Evolutionary conservation across 2,329 filamentous ascomycete species (phyloP), one percentile per base, ranked within the genome.

Genomic region (Claviceps maximensis): DNA sequence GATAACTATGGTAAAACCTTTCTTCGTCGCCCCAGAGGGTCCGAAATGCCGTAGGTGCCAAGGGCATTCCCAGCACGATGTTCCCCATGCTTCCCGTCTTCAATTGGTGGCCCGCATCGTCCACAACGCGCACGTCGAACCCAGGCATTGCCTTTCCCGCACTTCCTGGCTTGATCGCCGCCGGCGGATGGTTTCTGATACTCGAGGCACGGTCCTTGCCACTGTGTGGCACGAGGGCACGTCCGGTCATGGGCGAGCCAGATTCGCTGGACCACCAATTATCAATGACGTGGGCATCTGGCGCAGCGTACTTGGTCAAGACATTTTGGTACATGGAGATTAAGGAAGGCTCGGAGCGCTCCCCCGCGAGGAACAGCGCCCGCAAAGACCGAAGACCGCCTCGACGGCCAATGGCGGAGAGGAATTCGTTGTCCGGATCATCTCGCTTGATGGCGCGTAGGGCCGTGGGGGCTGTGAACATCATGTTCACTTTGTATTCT

Each of bases 111-210:
- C 90, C 90, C 0, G 80, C 72, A 61, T 96, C 89, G 63, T 95
- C 82, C 2, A 96, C 89, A 15, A 91, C 76, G 17, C 84, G 78
- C 3, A 96, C 85, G 60, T 95, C 87, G 61, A 95, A 96, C 0
- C 90, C 91, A 0, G 89, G 90, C 83, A 94, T 89, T 0, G 89
- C 79, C 65, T 95, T 93, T 0, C 90, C 90, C 5, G 90, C 91
- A 55, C 87, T 91, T 1, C 91, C 91, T 1, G 89, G 87, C 60
- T 86, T 89, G 63, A 91, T 80, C 0, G 70, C 66, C 1, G 84
- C 78, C 41, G 68, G 67, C 5, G 64, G 62, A 45, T 69, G 64
- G 25, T 63, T 60, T 31, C 69, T 69, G 17, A 67, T 62, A 17
- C 66, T 63, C 4, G 73, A 74, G 13, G 63, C 67, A 49, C 79